These are phyloP conservation scores for Tylopilus intermedius DNA, from an alignment of 768 basidiomycete species.

Conservation along the genomic window DNA sequence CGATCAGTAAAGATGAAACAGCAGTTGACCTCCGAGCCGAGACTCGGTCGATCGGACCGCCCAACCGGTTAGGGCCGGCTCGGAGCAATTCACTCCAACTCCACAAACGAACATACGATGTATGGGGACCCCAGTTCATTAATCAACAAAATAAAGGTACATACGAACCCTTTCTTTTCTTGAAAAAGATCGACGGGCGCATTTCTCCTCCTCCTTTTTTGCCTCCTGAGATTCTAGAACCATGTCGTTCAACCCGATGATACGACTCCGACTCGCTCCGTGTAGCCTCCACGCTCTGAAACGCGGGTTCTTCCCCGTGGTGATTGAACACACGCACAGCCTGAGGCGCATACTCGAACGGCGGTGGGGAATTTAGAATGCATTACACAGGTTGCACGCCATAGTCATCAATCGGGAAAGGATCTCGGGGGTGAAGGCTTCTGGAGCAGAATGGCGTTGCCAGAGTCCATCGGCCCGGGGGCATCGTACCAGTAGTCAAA, in stretches of 20 bases:
- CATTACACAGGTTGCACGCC: slow-evolving; percentile 43
- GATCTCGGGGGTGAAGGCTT: slow-evolving; percentile 34
- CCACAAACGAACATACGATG: no score
- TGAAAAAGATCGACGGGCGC: background rate
- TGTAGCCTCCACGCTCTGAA: slow-evolving; percentile 35
- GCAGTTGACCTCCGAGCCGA: no score
- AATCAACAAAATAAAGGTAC: background rate
- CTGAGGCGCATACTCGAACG: slow-evolving; percentile 36
- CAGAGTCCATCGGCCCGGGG: slow-evolving; percentile 44
- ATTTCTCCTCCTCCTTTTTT: background rate
- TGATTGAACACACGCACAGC: slow-evolving; percentile 29
- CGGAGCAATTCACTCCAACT: no score
- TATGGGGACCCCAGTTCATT: background rate
- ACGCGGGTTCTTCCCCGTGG: slow-evolving; percentile 29
- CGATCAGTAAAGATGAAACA: no score
- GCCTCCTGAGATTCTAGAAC: no score
- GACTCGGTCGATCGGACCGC: no score
- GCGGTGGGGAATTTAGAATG: slow-evolving; percentile 32
- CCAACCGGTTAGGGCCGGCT: no score
- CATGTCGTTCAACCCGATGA: slow-evolving; percentile 19
- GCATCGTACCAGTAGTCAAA: slow-evolving; percentile 50
- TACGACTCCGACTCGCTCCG: slow-evolving; percentile 36
- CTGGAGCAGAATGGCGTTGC: slow-evolving; percentile 47
- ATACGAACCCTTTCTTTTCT: background rate
- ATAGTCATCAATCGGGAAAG: slow-evolving; percentile 47